These are phyloP conservation scores for Solanum neorickii DNA, from an alignment of 257 asterid genomes.

Conservation along the genomic window DNA sequence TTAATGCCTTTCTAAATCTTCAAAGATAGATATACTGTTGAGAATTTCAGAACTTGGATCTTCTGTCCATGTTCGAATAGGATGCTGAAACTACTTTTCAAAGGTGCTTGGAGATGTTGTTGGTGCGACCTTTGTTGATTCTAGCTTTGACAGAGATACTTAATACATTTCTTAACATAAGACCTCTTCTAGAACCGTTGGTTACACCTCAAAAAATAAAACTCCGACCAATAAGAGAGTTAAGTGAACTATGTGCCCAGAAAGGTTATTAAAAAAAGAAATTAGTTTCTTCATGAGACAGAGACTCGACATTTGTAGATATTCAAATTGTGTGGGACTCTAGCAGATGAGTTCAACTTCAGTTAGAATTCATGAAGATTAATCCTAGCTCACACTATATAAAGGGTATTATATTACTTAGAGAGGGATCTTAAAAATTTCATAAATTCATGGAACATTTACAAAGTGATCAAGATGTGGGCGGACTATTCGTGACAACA, in stretches of 20 bases:
- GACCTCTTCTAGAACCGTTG: too few relatives aligned
- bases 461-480: not conserved
- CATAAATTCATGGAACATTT: not conserved
- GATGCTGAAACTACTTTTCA: too few relatives aligned
- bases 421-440: not conserved
- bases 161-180: too few relatives aligned
- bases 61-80: too few relatives aligned
- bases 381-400: not conserved
- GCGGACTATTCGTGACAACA: not conserved
- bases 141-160: too few relatives aligned
- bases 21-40: not conserved
- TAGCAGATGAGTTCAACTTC: not conserved
- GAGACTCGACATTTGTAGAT: not conserved
- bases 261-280: too few relatives aligned
- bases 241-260: not conserved
- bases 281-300: not conserved
- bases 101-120: too few relatives aligned
- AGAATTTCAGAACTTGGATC: too few relatives aligned
- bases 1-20: not conserved
- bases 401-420: not conserved
- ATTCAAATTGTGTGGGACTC: not conserved
- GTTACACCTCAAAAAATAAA: too few relatives aligned
- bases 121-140: too few relatives aligned
- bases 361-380: not conserved
- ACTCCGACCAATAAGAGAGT: not conserved